These are phyloP conservation scores for Neurospora sp. DNA, from an alignment of 495 filamentous ascomycete genomes.

Conservation along the genomic window DNA sequence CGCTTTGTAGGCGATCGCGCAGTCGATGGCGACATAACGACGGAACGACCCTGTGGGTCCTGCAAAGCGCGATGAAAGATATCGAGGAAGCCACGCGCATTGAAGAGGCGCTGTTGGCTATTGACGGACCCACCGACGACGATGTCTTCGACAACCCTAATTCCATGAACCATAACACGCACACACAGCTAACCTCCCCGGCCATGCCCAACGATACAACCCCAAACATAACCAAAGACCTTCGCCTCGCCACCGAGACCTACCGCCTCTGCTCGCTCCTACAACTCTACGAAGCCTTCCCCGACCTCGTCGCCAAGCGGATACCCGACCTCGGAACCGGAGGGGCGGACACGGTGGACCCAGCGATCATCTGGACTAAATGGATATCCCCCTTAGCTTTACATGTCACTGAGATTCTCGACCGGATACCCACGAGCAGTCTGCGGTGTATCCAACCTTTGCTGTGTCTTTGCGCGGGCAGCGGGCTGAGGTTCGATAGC, in stretches of 20 bases:
- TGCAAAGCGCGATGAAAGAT: constrained; percentile 23
- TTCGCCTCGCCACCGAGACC: constrained; percentile 18
- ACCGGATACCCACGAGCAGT: constrained; percentile 10
- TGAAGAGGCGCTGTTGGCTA: constrained; percentile 14
- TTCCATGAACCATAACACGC: background rate
- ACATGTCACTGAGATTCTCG: constrained; percentile 16
- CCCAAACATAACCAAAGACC: background rate
- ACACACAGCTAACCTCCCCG: background rate
- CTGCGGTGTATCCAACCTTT: constrained; percentile 25
- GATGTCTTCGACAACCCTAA: background rate
- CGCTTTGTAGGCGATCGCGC: constrained; percentile 22
- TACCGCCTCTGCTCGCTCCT: constrained; percentile 23
- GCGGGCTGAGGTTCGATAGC: constrained; percentile 19
- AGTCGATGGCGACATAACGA: constrained; percentile 21
- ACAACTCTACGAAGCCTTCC: constrained; percentile 25
- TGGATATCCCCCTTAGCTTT: constrained; percentile 20
- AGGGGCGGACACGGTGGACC: background rate
- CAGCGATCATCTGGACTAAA: constrained; percentile 12
- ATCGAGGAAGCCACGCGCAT: constrained; percentile 20
- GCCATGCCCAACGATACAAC: background rate
- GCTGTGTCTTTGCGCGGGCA: constrained; percentile 24
- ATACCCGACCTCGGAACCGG: constrained; percentile 7
- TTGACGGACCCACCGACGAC: constrained; percentile 2
- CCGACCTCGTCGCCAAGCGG: constrained; percentile 17
- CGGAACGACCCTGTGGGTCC: constrained; percentile 16